These are phyloP conservation scores for Zygoascus bituminiphila DNA, from an alignment of 805 yeast genomes.

Conservation along the genomic window DNA sequence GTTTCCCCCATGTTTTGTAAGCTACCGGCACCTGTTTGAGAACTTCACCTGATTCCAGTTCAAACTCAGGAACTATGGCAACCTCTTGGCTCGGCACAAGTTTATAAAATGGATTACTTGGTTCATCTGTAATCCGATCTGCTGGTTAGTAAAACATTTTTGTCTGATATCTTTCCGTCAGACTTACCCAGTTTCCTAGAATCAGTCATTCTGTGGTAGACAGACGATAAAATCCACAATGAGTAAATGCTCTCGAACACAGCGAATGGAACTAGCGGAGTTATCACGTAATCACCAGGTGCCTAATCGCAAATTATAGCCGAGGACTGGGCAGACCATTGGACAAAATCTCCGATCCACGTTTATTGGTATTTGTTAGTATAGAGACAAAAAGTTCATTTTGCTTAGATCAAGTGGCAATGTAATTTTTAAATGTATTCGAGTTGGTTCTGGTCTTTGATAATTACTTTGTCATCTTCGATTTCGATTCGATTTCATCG, in stretches of 20 bases:
- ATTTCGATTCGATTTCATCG: no score
- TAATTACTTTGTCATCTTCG: no score
- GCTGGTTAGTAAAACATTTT: not conserved
- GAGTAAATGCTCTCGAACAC: no score
- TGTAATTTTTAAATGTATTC: no score
- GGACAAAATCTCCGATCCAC: no score
- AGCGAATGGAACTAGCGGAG: not conserved
- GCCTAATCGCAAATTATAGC: no score
- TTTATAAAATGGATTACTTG: constrained; percentile 54
- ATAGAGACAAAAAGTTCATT: no score
- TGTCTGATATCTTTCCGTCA: not conserved
- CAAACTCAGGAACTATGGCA: constrained; percentile 64
- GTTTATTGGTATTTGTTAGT: no score
- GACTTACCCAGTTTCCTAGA: not conserved
- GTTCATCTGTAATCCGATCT: constrained; percentile 11
- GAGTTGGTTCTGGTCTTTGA: no score
- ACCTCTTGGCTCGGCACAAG: constrained; percentile 72
- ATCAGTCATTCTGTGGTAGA: not conserved
- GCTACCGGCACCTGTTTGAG: constrained; percentile 79
- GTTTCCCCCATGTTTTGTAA: constrained; percentile 89
- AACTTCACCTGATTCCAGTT: constrained; percentile 74
- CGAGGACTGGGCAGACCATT: no score
- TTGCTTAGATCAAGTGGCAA: no score
- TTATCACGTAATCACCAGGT: not conserved
- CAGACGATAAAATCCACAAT: not conserved